Evolutionary conservation across 2,329 filamentous ascomycete genomes (phyloP).

Genomic region (Penicillium sp.): DNA sequence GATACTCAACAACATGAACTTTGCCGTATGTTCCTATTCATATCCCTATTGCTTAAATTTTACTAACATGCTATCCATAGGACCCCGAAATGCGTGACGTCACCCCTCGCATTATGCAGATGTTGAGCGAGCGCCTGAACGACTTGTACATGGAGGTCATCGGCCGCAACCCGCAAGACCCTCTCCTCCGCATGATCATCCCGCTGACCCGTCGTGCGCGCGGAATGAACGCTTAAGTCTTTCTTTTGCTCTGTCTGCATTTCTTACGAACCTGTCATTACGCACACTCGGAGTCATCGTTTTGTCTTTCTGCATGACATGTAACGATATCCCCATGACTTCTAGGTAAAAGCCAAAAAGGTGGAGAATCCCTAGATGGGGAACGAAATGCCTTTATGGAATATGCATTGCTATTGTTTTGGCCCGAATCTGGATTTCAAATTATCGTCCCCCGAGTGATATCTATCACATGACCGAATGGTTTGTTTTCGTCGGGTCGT

Average conservation of each 20-base stretch:
- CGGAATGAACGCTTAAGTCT: constrained; percentile 27
- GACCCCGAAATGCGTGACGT: constrained; percentile 57
- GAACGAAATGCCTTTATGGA: background rate
- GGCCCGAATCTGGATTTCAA: background rate
- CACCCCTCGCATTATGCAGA: constrained; percentile 59
- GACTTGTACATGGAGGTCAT: constrained; percentile 57
- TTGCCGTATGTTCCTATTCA: constrained; percentile 44
- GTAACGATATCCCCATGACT: constrained; percentile 1
- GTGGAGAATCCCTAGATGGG: background rate
- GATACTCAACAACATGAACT: constrained; percentile 55
- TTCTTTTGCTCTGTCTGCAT: background rate
- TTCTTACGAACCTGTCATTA: background rate
- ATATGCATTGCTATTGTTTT: background rate
- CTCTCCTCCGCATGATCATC: constrained; percentile 53
- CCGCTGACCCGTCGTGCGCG: constrained; percentile 45
- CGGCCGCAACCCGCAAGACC: constrained; percentile 51
- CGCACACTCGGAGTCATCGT: background rate
- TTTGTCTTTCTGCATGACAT: background rate
- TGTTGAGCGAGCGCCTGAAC: constrained; percentile 57
- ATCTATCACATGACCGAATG: background rate
- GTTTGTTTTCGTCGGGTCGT: background rate
- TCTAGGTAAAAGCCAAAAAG: background rate
- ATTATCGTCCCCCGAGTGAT: background rate
- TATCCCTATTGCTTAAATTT: constrained; percentile 4
- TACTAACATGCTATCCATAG: constrained; percentile 26